Conservation (phyloP, 768 basidiomycete species). For the Xanthoconium stramineum region DNA sequence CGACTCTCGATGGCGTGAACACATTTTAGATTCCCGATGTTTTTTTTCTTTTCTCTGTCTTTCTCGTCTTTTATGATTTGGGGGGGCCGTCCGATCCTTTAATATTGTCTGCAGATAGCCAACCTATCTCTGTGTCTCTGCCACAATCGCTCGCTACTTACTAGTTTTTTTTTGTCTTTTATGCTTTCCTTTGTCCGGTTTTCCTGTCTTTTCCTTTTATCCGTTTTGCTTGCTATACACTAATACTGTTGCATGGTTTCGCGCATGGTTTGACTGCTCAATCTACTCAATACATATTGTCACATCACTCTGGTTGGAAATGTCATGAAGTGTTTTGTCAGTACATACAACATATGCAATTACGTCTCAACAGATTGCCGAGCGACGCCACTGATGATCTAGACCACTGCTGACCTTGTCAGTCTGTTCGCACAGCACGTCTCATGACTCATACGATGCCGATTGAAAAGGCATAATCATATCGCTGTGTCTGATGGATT, state of each 20-base stretch:
- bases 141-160: background rate
- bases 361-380: no score
- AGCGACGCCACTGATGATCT: no score
- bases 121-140: slow-evolving; percentile 5
- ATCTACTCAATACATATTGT: slow-evolving; percentile 27
- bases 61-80: background rate
- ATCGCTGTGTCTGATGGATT: no score
- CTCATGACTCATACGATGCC: no score
- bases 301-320: slow-evolving; percentile 17
- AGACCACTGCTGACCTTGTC: no score
- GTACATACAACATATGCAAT: background rate
- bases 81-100: background rate
- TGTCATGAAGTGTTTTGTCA: no score
- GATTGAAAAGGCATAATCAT: no score
- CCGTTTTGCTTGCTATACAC: slow-evolving; percentile 11
- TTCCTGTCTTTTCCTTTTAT: background rate
- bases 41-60: background rate
- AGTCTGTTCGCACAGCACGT: no score
- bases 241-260: slow-evolving; percentile 24
- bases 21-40: slow-evolving; percentile 6
- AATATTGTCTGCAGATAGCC: slow-evolving; percentile 8
- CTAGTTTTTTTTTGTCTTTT: background rate
- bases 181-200: background rate
- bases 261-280: slow-evolving; percentile 21
- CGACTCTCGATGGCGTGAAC: slow-evolving; percentile 26